Evolutionary conservation across 495 filamentous ascomycete species (phyloP), one percentile per base, ranked within the genome.

Genomic region (Hypoxylon cercidicola): DNA sequence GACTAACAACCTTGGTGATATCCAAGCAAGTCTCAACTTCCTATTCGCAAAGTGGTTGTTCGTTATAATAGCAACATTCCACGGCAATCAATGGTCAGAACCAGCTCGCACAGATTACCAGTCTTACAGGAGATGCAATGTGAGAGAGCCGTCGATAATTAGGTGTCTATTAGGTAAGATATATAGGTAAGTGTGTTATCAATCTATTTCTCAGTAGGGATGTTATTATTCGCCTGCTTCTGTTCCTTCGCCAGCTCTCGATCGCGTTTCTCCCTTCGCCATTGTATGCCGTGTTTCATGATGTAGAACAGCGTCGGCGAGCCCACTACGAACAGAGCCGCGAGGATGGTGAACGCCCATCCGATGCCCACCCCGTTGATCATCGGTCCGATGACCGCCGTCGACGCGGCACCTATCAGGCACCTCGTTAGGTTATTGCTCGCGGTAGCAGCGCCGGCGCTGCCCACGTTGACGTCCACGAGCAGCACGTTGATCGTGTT

Each of bases 401-500:
- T 88, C 0, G 84, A 85, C 0, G 78, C 89, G 1, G 89, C 90
- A 1, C 90, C 89, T 4, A 92, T 73, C 37, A 89, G 62, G 68
- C 89, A 92, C 9, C 90, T 76, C 0, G 84, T 82, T 6, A 93
- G 73, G 64, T 93, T 92, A 59, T 88, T 90, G 5, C 88, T 86
- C 1, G 90, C 90, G 1, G 89, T 87, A 0, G 88, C 88, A 0
- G 89, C 85, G 0, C 84, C 83, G 0, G 89, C 87, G 15, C 78
- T 80, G 0, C 74, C 79, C 0, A 85, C 85, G 58, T 88, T 87
- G 1, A 92, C 75, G 65, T 93, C 90, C 0, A 91, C 81, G 15
- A 92, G 70, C 61, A 93, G 74, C 0, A 85, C 85, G 55, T 78
- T 78, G 4, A 79, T 52, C 11, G 71, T 64, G 44, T 83, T 86